Conservation (phyloP, 352 stramenopile species). For the Pythium pyrilobum region DNA sequence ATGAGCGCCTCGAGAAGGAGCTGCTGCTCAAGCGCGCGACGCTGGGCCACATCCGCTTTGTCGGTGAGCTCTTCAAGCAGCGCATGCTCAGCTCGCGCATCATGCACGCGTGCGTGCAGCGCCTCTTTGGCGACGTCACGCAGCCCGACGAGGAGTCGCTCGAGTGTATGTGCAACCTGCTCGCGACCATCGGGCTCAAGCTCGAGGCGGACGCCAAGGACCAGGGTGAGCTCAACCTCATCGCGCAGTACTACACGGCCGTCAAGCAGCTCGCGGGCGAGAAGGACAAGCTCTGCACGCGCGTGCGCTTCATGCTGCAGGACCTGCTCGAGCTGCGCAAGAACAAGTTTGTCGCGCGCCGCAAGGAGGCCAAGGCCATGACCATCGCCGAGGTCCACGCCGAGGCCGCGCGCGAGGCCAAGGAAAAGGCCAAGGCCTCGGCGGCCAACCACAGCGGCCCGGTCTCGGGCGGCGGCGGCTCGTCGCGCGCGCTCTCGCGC, state of each 20-base stretch:
- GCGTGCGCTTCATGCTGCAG: slow-evolving; percentile 82
- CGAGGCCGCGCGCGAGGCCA: slow-evolving; percentile 61
- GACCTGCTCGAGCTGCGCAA: slow-evolving; percentile 72
- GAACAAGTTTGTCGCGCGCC: slow-evolving; percentile 68
- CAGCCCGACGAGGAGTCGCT: slow-evolving; percentile 93
- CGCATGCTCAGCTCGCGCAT: slow-evolving; percentile 93
- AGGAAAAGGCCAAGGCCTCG: slow-evolving; percentile 57
- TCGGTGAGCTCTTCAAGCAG: slow-evolving; percentile 95
- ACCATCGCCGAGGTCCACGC: slow-evolving; percentile 79
- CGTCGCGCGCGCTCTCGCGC: slow-evolving; percentile 38
- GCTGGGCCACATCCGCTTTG: slow-evolving; percentile 94
- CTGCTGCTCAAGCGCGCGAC: slow-evolving; percentile 74
- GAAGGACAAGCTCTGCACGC: slow-evolving; percentile 61
- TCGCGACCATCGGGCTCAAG: slow-evolving; percentile 90
- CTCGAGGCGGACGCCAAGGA: slow-evolving; percentile 66
- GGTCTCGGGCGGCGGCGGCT: too few relatives aligned
- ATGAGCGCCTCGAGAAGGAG: slow-evolving; percentile 67
- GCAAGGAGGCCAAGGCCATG: slow-evolving; percentile 82
- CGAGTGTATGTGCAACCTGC: slow-evolving; percentile 94
- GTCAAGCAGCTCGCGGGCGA: slow-evolving; percentile 68
- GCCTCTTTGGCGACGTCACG: slow-evolving; percentile 69
- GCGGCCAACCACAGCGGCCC: slow-evolving; percentile 16
- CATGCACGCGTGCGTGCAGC: slow-evolving; percentile 90
- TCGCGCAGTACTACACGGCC: slow-evolving; percentile 62
- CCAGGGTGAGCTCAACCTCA: slow-evolving; percentile 45